Evolutionary conservation across 1,284 basidiomycete species (phyloP), one percentile per base, ranked within the genome.

Genomic region (Marasmius oreades): DNA sequence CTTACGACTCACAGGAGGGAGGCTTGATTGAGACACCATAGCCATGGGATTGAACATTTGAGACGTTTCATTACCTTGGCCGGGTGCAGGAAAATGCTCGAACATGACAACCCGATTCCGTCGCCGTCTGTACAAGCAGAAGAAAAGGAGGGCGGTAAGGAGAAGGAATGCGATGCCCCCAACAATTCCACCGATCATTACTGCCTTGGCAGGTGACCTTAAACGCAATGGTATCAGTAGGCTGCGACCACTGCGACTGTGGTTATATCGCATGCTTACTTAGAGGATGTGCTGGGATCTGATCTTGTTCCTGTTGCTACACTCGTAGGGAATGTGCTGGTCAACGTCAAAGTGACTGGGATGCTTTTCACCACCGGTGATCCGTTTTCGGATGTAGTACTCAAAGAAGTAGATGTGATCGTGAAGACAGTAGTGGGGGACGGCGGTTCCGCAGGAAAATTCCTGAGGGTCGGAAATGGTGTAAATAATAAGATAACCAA

Each of bases 21-120:
- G 26, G 47, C 18, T 26, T 16, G 47, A 50, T 16, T 16, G 45
- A 46, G 47, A 23, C 8, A 50, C 47, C 47, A 50, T 50, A 2
- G 47, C 47, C 47, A 50, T 50, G n/a, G 47, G 26, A 33, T 50
- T 50, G 26, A 50, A 50, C n/a, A 50, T 50, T 8, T 24, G 47
- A 12, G 47, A 50, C 18, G 10, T 26, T n/a, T 28, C 24, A 11
- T 24, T 11, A 26, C 28, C 28, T 23, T 3, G 33, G 14, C 23
- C 12, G n/a, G 5, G 31, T 6, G 12, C n/a, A 8, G 47, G n/a
- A 12, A 16, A 23, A 11, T 11, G n/a, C 11, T 50, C 47, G 28
- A 50, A 50, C 47, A 14, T 50, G 47, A 50, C 28, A 50, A 26
- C 14, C 14, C 47, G 24, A 26, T 50, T 50, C 6, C 47, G 47